phyloP scores from a whole-genome alignment of 139 green algal genomes.

The Chlamydomonas eustigma region DNA sequence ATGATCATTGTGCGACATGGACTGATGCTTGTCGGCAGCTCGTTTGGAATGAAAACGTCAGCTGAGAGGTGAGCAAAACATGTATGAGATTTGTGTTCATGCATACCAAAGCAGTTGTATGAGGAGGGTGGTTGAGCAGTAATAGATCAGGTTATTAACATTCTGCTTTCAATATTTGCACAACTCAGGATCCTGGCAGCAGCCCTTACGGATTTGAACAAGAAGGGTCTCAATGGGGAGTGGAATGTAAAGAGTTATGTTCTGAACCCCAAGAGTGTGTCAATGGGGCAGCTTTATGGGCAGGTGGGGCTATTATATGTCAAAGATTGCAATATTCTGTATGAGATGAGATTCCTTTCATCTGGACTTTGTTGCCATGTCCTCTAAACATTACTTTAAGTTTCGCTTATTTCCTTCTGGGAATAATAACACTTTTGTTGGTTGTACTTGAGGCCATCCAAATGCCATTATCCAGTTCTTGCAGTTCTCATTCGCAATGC shows the following conservation, averaged over 20 bases:
- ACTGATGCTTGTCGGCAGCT: constrained; percentile 73
- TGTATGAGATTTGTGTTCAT: constrained; percentile 40
- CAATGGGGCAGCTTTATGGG: constrained; percentile 77
- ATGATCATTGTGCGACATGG: constrained; percentile 84
- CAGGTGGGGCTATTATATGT: constrained; percentile 59
- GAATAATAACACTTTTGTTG: no score
- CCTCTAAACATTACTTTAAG: no score
- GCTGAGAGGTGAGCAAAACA: constrained; percentile 28
- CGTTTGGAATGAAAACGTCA: constrained; percentile 67
- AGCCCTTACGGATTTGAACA: constrained; percentile 50
- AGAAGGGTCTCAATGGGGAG: constrained; percentile 37
- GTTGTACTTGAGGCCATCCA: no score
- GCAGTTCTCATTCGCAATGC: neutral
- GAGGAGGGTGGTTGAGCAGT: no score
- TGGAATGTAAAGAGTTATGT: constrained; percentile 39
- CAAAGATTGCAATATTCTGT: no score
- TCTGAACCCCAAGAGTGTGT: constrained; percentile 75
- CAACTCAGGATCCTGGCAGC: constrained; percentile 11
- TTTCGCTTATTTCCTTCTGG: no score
- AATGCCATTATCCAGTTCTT: no score
- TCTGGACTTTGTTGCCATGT: neutral
- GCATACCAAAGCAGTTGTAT: no score
- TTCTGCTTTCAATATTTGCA: no score
- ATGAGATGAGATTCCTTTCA: constrained; percentile 1
- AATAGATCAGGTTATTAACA: no score